Conservation (phyloP, 345 rosid species). For the Bruguiera gymnorhiza region DNA sequence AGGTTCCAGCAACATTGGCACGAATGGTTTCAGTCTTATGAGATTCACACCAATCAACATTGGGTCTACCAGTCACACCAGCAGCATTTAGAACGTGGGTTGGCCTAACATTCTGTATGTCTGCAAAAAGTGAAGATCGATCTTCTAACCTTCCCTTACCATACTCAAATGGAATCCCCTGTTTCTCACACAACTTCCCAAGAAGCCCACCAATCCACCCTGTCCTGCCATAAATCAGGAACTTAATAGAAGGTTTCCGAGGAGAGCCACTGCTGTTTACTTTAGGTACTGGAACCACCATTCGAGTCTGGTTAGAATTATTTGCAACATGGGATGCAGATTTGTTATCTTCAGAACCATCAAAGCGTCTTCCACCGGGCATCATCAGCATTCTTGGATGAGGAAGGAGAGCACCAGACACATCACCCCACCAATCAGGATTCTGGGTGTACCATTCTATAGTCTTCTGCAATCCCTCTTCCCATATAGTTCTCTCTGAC, state of each 20-base stretch:
- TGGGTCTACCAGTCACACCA: conserved; percentile 77
- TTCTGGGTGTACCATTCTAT: conserved; percentile 77
- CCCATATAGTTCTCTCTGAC: conserved; percentile 77
- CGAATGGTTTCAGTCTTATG: conserved; percentile 70
- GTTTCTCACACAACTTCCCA: conserved; percentile 65
- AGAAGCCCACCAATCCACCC: conserved; percentile 85
- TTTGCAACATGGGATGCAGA: conserved; percentile 27
- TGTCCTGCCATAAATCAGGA: conserved; percentile 68
- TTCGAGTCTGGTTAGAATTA: conserved; percentile 45
- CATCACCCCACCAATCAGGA: conserved; percentile 98
- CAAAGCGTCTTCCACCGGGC: conserved; percentile 55
- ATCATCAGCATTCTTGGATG: conserved; percentile 78
- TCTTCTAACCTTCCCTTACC: conserved; percentile 75
- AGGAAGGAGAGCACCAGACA: conserved; percentile 80
- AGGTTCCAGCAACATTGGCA: conserved; percentile 69
- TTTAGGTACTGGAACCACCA: conserved; percentile 61
- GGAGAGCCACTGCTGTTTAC: conserved; percentile 21
- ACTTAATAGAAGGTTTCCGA: conserved; percentile 49
- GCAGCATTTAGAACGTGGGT: conserved; percentile 84
- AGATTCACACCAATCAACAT: conserved; percentile 81
- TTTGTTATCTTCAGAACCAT: conserved; percentile 37
- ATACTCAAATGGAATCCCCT: conserved; percentile 60
- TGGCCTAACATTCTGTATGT: conserved; percentile 52
- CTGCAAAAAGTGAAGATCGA: conserved; percentile 54
- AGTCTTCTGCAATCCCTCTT: conserved; percentile 76